These are phyloP conservation scores for Pichia membranifaciens DNA, from an alignment of 805 yeast species.

Conservation along the genomic window DNA sequence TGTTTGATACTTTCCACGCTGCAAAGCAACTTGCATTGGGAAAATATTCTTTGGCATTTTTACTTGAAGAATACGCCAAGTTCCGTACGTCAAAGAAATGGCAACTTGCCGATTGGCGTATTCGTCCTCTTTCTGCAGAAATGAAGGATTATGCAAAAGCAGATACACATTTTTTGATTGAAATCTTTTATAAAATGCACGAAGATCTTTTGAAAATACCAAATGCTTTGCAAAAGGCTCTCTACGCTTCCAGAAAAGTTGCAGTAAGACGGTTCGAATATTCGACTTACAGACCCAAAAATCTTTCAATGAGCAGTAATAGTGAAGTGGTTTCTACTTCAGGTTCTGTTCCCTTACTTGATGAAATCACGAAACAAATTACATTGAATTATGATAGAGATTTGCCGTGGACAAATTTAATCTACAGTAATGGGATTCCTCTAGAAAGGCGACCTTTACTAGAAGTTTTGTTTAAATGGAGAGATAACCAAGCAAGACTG, in stretches of 20 bases:
- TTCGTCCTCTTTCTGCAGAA: slow-evolving; percentile 71
- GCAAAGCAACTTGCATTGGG: slow-evolving; percentile 74
- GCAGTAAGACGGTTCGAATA: slow-evolving; percentile 80
- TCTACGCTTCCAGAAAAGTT: slow-evolving; percentile 70
- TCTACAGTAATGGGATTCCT: slow-evolving; percentile 62
- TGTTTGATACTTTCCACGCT: slow-evolving; percentile 93
- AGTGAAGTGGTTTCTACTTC: slow-evolving; percentile 26
- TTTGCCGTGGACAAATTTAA: slow-evolving; percentile 59
- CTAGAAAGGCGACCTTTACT: slow-evolving; percentile 47
- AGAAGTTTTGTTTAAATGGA: slow-evolving; percentile 67
- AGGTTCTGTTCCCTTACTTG: slow-evolving; percentile 26
- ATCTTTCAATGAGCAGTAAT: slow-evolving; percentile 14
- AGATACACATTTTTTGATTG: slow-evolving; percentile 86
- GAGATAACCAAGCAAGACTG: slow-evolving; percentile 68
- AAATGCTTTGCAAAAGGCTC: slow-evolving; percentile 47
- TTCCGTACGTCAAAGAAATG: slow-evolving; percentile 90
- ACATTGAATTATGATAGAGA: slow-evolving; percentile 42
- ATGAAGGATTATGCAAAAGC: slow-evolving; percentile 87
- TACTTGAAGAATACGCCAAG: slow-evolving; percentile 71
- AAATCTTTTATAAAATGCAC: slow-evolving; percentile 70
- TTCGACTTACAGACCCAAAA: slow-evolving; percentile 52
- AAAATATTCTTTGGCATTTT: slow-evolving; percentile 74
- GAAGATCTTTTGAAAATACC: slow-evolving; percentile 50
- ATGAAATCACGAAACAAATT: slow-evolving; percentile 23
- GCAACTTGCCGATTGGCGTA: slow-evolving; percentile 95